phyloP scores from a whole-genome alignment of 2,329 filamentous ascomycete genomes.

The Drechslera avenae region DNA sequence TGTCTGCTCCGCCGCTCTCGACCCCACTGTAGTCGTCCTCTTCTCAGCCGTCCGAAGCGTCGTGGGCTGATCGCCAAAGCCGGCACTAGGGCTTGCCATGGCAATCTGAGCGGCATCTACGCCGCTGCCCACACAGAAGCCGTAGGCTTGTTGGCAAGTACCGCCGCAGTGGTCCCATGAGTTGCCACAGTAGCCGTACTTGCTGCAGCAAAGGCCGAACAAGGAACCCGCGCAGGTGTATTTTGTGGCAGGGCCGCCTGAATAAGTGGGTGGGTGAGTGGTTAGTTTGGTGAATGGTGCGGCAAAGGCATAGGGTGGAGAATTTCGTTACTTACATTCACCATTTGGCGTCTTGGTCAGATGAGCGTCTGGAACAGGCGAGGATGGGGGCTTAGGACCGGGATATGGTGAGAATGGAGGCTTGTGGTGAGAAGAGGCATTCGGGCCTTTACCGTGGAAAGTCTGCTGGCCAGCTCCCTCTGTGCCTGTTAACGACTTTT shows the following conservation, averaged over 20 bases:
- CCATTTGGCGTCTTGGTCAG: background rate
- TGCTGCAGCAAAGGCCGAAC: conserved; percentile 5
- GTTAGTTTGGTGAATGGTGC: background rate
- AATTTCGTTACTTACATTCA: conserved; percentile 2
- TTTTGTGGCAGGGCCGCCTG: background rate
- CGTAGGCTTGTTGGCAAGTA: conserved; percentile 21
- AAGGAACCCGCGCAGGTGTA: conserved; percentile 4
- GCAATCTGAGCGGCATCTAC: too few species aligned
- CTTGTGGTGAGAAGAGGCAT: background rate
- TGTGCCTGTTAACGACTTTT: conserved; percentile 5
- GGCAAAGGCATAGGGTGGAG: background rate
- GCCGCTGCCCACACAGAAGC: conserved; percentile 1
- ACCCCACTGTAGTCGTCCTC: too few species aligned
- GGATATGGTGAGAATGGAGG: background rate
- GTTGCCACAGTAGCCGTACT: conserved; percentile 11
- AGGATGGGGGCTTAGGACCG: background rate
- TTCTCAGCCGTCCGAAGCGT: too few species aligned
- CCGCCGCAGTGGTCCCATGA: conserved; percentile 24
- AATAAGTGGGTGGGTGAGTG: too few species aligned
- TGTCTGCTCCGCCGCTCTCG: too few species aligned
- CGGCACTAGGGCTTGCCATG: too few species aligned
- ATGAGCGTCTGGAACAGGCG: background rate
- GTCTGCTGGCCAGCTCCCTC: conserved; percentile 14
- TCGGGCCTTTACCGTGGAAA: background rate
- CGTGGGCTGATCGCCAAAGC: too few species aligned